Conservation (phyloP, 805 yeast genomes). For the Dipodascus albidus region DNA sequence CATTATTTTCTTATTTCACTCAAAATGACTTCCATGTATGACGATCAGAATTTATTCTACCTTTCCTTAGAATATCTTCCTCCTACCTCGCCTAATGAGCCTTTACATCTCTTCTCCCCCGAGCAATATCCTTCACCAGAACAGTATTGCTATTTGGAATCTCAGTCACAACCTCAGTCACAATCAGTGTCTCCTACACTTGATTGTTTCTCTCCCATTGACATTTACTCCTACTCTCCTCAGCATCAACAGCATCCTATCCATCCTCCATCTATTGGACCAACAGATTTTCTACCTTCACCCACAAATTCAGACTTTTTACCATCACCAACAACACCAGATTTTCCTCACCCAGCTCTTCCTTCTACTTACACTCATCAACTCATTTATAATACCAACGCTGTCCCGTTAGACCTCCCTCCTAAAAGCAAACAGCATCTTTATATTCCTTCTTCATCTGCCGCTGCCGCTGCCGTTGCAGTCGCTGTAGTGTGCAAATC, state of each 20-base stretch:
- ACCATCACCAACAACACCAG: background rate
- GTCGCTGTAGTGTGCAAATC: conserved; percentile 17
- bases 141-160: background rate
- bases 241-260: background rate
- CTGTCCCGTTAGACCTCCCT: background rate
- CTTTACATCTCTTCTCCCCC: background rate
- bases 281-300: background rate
- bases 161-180: background rate
- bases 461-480: conserved; percentile 10
- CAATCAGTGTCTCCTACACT: background rate
- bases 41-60: background rate
- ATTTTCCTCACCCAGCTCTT: background rate
- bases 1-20: background rate
- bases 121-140: background rate
- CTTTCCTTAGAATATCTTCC: conserved; percentile 8
- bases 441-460: conserved; percentile 3
- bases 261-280: background rate
- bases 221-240: background rate
- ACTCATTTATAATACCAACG: background rate
- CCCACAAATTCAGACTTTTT: background rate
- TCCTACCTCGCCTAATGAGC: background rate
- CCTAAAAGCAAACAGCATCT: background rate
- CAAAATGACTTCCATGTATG: background rate
- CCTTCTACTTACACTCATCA: background rate
- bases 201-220: background rate